phyloP scores from a whole-genome alignment of 768 basidiomycete species.

The Kondoa malvinella region DNA sequence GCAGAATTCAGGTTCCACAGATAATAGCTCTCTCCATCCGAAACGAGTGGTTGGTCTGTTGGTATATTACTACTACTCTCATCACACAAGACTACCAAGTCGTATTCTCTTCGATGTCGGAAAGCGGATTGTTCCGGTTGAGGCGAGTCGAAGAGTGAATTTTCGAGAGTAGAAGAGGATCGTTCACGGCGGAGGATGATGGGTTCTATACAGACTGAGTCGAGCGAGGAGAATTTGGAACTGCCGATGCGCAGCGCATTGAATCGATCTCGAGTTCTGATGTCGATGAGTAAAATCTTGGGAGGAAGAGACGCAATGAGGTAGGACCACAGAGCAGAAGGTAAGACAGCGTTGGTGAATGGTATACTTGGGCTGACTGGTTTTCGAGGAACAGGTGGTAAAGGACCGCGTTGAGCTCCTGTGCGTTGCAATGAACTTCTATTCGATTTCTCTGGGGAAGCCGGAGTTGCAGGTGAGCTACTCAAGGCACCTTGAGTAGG shows the following conservation, averaged over 20 bases:
- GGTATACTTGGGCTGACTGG: constrained; percentile 10
- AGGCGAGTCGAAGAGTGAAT: constrained; percentile 54
- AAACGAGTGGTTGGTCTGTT: constrained; percentile 32
- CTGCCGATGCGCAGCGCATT: constrained; percentile 10
- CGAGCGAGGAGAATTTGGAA: background rate
- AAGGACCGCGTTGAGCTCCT: background rate
- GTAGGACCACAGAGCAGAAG: constrained; percentile 12
- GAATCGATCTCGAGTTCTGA: constrained; percentile 10
- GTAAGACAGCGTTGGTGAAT: constrained; percentile 8
- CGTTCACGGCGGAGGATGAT: constrained; percentile 9
- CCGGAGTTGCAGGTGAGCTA: background rate
- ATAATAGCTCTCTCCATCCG: constrained; percentile 8
- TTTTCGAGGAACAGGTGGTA: background rate
- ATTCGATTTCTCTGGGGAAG: background rate
- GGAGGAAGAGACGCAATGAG: background rate
- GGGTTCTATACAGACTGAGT: constrained; percentile 11
- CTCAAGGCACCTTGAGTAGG: no score
- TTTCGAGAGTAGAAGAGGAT: constrained; percentile 48
- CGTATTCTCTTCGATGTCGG: constrained; percentile 66
- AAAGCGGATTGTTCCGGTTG: constrained; percentile 57
- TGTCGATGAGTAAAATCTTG: constrained; percentile 13
- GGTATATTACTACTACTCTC: constrained; percentile 38
- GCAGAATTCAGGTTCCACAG: constrained; percentile 14
- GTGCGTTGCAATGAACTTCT: background rate
- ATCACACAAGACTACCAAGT: constrained; percentile 76